Conservation (phyloP, 2,329 filamentous ascomycete genomes). For the Colletotrichum falcatum region DNA sequence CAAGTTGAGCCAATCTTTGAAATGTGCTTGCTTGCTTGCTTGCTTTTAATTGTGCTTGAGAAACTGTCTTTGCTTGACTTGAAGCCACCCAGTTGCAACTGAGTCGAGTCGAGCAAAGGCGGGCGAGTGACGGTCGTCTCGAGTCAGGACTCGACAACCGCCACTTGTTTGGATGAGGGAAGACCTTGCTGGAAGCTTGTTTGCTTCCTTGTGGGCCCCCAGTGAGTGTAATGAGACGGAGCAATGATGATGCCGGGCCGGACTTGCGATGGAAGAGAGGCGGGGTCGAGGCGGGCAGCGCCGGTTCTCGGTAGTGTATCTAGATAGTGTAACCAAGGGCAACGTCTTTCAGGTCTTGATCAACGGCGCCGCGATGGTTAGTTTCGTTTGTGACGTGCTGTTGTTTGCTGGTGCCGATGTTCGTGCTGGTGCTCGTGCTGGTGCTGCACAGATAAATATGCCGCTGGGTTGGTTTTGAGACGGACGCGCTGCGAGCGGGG, state of each 20-base stretch:
- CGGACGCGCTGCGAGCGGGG: not conserved
- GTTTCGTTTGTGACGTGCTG: not conserved
- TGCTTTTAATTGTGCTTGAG: not conserved
- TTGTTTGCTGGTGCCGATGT: too few species aligned
- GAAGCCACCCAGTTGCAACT: constrained; percentile 27
- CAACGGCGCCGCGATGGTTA: constrained; percentile 26
- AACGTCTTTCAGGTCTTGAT: constrained; percentile 4
- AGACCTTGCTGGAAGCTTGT: constrained; percentile 4
- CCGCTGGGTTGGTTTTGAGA: constrained; percentile 13
- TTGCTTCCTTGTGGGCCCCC: not conserved
- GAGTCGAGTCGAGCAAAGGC: not conserved
- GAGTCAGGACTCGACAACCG: constrained; percentile 21
- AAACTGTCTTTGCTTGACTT: not conserved
- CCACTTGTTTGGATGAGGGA: not conserved
- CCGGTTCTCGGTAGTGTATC: constrained; percentile 10
- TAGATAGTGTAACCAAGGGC: not conserved
- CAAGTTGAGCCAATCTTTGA: not conserved
- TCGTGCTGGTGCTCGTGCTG: too few species aligned
- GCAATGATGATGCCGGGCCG: not conserved
- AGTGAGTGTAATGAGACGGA: not conserved
- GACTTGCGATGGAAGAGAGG: not conserved
- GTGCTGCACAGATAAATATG: constrained; percentile 8
- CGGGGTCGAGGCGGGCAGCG: constrained; percentile 3
- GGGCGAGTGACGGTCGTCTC: constrained; percentile 1
- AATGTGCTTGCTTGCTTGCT: not conserved